Evolutionary conservation across 1,139 yeast species (phyloP).

Genomic region (Pneumocystis carinii): DNA sequence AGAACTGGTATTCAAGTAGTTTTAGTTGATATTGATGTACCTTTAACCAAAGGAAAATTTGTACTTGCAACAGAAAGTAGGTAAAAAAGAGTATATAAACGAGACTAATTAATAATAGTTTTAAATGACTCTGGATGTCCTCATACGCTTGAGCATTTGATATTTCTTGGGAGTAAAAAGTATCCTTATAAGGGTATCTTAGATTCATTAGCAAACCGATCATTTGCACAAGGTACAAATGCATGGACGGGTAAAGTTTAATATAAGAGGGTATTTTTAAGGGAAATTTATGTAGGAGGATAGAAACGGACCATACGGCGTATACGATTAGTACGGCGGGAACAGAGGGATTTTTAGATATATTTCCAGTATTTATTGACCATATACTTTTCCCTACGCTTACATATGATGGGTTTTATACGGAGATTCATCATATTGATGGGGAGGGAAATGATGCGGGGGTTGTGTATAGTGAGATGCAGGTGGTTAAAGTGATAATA

Average conservation of each 20-base stretch:
- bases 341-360: constrained; percentile 79
- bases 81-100: too few species aligned
- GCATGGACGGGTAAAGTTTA: constrained; percentile 57
- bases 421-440: constrained; percentile 91
- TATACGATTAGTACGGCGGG: constrained; percentile 88
- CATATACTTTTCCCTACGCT: constrained; percentile 74
- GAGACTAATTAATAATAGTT: constrained; percentile 19
- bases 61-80: constrained; percentile 78
- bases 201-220: constrained; percentile 72
- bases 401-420: constrained; percentile 76
- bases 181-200: constrained; percentile 86
- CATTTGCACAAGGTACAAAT: constrained; percentile 65
- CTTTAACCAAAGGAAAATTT: constrained; percentile 82
- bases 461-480: constrained; percentile 96
- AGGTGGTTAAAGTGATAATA: constrained; percentile 73
- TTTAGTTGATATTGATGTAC: constrained; percentile 65
- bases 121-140: constrained; percentile 81
- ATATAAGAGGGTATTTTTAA: not conserved
- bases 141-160: constrained; percentile 78
- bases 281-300: not conserved
- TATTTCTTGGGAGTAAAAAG: constrained; percentile 84
- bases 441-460: constrained; percentile 88
- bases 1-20: constrained; percentile 75
- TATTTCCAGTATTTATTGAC: constrained; percentile 80
- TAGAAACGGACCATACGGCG: constrained; percentile 81